These are phyloP conservation scores for Hydnum rufescens DNA, from an alignment of 768 basidiomycete genomes.

Conservation along the genomic window DNA sequence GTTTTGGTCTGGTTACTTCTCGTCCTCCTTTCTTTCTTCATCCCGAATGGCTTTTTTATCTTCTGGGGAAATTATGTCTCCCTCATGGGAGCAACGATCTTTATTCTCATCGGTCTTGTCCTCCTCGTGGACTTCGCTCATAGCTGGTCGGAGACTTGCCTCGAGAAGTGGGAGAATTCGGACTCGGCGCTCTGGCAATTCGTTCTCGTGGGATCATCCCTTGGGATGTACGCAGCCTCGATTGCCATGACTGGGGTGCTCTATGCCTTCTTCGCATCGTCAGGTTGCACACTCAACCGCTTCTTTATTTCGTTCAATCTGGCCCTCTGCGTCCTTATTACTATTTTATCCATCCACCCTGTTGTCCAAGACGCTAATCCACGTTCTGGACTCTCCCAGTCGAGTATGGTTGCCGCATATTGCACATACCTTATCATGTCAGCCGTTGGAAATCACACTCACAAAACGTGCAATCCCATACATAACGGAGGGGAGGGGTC, in stretches of 20 bases:
- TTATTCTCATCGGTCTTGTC: constrained; percentile 93
- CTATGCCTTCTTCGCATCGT: constrained; percentile 78
- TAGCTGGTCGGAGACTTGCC: constrained; percentile 92
- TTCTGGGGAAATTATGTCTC: constrained; percentile 92
- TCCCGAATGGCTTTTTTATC: constrained; percentile 95
- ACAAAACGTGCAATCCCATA: constrained; percentile 70
- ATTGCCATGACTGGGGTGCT: constrained; percentile 76
- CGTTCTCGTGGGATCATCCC: constrained; percentile 83
- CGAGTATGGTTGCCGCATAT: constrained; percentile 93
- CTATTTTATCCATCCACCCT: constrained; percentile 66
- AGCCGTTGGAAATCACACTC: constrained; percentile 82
- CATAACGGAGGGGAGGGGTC: constrained; percentile 35
- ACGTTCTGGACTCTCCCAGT: constrained; percentile 84
- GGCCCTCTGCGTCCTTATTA: constrained; percentile 55
- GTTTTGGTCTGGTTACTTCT: constrained; percentile 75
- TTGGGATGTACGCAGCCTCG: constrained; percentile 65
- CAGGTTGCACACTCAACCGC: constrained; percentile 79
- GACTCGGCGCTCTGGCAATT: constrained; percentile 88
- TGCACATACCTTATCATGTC: constrained; percentile 91
- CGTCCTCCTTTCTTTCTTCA: constrained; percentile 69
- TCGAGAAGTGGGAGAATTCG: constrained; percentile 84
- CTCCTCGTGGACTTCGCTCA: constrained; percentile 98
- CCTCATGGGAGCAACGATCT: constrained; percentile 78
- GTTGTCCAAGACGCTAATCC: constrained; percentile 82
- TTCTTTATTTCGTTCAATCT: constrained; percentile 96